These are phyloP conservation scores for Mimosa bimucronata DNA, from an alignment of 306 rosid genomes.

Conservation along the genomic window DNA sequence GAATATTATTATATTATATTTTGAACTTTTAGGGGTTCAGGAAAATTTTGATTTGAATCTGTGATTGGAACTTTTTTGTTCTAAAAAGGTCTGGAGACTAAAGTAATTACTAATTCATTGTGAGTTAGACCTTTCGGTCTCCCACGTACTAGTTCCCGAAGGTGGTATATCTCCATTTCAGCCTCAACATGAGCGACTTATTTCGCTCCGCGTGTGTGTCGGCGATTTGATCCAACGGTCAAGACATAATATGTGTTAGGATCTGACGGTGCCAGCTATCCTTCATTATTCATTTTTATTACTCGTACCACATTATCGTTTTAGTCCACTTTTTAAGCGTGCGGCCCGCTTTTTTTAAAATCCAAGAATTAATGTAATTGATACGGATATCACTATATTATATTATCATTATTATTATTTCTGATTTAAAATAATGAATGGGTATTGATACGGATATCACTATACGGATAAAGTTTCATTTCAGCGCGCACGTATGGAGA, in stretches of 20 bases:
- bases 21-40: not conserved
- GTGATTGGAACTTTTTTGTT: not conserved
- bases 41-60: not conserved
- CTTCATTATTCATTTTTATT: not conserved
- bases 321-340: not conserved
- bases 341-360: not conserved
- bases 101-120: not conserved
- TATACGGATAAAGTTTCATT: too few species aligned
- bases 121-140: not conserved
- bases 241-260: not conserved
- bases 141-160: not conserved
- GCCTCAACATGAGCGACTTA: not conserved
- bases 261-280: conserved; percentile 38
- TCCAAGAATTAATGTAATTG: not conserved
- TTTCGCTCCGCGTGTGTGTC: not conserved
- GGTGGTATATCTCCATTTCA: not conserved
- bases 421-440: too few species aligned
- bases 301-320: not conserved
- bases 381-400: not conserved
- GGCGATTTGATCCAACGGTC: conserved; percentile 43
- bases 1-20: not conserved
- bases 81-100: not conserved
- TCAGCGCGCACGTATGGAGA: not conserved
- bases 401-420: not conserved
- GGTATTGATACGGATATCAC: not conserved